Base-by-base conservation (phyloP, 2,329 filamentous ascomycete genomes). In the Fusarium goolgardi region DNA sequence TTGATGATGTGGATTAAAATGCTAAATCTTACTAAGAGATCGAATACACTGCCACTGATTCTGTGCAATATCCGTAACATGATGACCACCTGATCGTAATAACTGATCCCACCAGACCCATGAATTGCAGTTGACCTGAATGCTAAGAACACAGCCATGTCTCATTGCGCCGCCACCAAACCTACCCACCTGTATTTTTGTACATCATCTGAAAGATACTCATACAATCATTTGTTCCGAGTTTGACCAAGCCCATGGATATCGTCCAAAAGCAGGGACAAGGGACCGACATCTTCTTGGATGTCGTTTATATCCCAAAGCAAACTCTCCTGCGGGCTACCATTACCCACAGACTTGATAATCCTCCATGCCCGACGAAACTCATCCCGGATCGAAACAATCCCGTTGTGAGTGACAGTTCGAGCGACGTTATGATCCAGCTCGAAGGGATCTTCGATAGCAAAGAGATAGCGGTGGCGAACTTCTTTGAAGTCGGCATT, bases 391-490 rank as follows among this genome's bases (percentile, higher is more conserved):
- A 97, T 96, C 1, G 90, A 86, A 2, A 92, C 90, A 66, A 97
- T 92, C 3, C 93, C 93, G 63, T 89, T 87, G 73, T 95, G 91
- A 9, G 91, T 94, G 1, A 97, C 93, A 0, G 93, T 97, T 50
- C 93, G 85, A 5, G 92, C 94, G 34, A 97, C 91, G 71, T 97
- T 97, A 78, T 97, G 93, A 40, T 93, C 90, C 3, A 89, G 80
- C 80, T 97, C 93, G 73, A 97, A 97, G 0, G 94, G 94, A 76
- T 97, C 94, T 76, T 97, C 94, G 63, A 97, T 94, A 32, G 93
- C 92, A 69, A 97, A 91, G 6, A 97, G 85, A 76, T 93, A 97
- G 15, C 93, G 88, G 73, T 94, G 88, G 3, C 91, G 87, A 16
- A 95, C 85, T 73, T 94, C 91, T 71, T 91, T 92, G 51, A 86